phyloP scores from a whole-genome alignment of 1,139 yeast species.

The Debaryomyces udenii region DNA sequence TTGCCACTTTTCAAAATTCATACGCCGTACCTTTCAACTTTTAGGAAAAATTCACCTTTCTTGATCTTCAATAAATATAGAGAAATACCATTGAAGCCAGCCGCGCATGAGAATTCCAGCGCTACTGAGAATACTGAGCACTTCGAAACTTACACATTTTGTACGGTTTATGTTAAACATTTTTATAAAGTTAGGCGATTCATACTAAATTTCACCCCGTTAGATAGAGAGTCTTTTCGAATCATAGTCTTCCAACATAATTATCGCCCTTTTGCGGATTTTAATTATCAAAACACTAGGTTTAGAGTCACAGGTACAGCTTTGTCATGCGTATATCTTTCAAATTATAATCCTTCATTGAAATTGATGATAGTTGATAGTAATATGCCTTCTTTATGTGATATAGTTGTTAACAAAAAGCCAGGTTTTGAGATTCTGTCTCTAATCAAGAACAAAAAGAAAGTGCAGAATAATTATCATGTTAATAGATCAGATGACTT shows the following conservation, averaged over 20 bases:
- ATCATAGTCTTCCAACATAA: constrained; percentile 40
- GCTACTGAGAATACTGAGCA: constrained; percentile 20
- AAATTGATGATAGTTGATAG: constrained; percentile 39
- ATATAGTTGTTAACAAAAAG: constrained; percentile 34
- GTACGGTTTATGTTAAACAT: constrained; percentile 36
- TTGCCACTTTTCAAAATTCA: constrained; percentile 41
- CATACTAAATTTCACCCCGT: constrained; percentile 31
- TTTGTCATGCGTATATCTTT: constrained; percentile 31
- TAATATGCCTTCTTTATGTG: constrained; percentile 40
- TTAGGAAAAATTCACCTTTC: constrained; percentile 42
- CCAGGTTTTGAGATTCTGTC: constrained; percentile 32
- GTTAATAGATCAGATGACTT: constrained; percentile 8
- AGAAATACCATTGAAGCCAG: constrained; percentile 36
- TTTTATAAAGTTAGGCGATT: constrained; percentile 33
- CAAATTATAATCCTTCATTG: constrained; percentile 37
- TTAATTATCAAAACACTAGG: constrained; percentile 38
- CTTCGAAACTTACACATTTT: constrained; percentile 38
- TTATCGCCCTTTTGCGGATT: constrained; percentile 45
- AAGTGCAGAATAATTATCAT: constrained; percentile 7
- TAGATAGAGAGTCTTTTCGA: constrained; percentile 22
- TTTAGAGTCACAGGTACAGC: constrained; percentile 46
- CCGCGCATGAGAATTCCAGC: constrained; percentile 12
- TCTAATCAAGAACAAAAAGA: constrained; percentile 23
- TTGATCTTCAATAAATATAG: constrained; percentile 35
- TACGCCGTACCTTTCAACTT: constrained; percentile 40